These are phyloP conservation scores for Dictyostelium citrinum DNA, from an alignment of 78 protist genomes.

Conservation along the genomic window DNA sequence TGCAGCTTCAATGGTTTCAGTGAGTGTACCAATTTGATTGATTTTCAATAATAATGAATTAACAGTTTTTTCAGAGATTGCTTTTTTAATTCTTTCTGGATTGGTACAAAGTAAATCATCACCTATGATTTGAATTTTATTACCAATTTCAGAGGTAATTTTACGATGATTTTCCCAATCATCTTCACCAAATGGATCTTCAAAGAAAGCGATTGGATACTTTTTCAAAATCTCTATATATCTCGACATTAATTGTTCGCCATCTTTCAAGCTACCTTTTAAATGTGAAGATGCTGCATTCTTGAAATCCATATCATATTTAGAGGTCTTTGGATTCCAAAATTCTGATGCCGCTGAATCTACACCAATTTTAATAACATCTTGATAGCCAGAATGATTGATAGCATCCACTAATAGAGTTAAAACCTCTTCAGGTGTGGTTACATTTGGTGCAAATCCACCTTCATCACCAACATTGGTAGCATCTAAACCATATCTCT, in stretches of 20 bases:
- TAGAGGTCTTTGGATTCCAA: conserved; percentile 67
- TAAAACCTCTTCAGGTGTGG: conserved; percentile 93
- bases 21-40: conserved; percentile 96
- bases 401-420: conserved; percentile 93
- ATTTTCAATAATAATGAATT: conserved; percentile 97
- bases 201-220: conserved; percentile 95
- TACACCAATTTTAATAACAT: conserved; percentile 90
- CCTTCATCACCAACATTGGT: conserved; percentile 99
- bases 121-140: conserved; percentile 94
- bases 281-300: background rate
- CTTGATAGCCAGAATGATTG: conserved; percentile 95
- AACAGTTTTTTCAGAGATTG: conserved; percentile 93
- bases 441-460: conserved; percentile 98
- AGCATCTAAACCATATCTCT: conserved; percentile 86
- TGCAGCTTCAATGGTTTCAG: conserved; percentile 93
- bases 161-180: conserved; percentile 93
- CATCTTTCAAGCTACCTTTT: conserved; percentile 10
- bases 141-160: conserved; percentile 28
- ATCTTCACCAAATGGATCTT: conserved; percentile 98
- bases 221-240: conserved; percentile 46
- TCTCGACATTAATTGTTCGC: conserved; percentile 3
- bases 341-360: conserved; percentile 98
- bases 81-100: conserved; percentile 95
- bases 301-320: conserved; percentile 98
- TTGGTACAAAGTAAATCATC: conserved; percentile 99